phyloP scores from a whole-genome alignment of 108 stramenopile genomes.

The Mediolabrus comicus region DNA sequence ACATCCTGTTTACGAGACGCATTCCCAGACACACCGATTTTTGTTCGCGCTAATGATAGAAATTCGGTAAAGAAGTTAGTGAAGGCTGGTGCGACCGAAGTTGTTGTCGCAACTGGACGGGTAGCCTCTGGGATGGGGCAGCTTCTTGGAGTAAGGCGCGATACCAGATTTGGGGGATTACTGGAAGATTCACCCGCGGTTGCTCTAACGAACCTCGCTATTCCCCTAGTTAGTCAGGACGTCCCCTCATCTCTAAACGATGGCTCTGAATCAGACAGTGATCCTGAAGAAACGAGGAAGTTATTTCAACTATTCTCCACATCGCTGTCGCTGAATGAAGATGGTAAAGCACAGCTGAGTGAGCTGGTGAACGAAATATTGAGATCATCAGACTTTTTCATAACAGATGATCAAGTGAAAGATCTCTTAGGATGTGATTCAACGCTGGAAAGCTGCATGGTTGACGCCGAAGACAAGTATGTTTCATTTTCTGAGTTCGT shows the following conservation, averaged over 20 bases:
- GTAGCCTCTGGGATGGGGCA: constrained; percentile 41
- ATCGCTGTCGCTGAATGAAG: constrained; percentile 32
- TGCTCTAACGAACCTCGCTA: constrained; percentile 25
- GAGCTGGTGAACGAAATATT: constrained; percentile 41
- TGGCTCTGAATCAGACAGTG: constrained; percentile 35
- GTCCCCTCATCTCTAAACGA: constrained; percentile 15
- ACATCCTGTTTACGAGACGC: constrained; percentile 53
- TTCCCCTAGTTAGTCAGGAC: constrained; percentile 20
- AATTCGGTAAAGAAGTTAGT: constrained; percentile 41
- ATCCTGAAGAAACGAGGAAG: constrained; percentile 33
- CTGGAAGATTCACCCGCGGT: constrained; percentile 25
- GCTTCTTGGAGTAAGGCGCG: constrained; percentile 27
- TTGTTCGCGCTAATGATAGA: constrained; percentile 49
- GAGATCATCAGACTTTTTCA: constrained; percentile 19
- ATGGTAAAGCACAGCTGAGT: constrained; percentile 37
- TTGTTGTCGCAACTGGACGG: constrained; percentile 47
- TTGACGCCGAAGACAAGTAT: constrained; percentile 20
- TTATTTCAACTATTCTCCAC: constrained; percentile 43
- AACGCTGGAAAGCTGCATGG: constrained; percentile 6
- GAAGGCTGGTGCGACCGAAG: constrained; percentile 67
- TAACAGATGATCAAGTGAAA: constrained; percentile 25
- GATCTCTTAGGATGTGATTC: constrained; percentile 39
- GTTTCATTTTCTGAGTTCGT: constrained; percentile 47
- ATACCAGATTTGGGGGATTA: constrained; percentile 25
- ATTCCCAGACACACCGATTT: constrained; percentile 68